Evolutionary conservation across 768 basidiomycete species (phyloP).

Genomic region (Mycena pura): DNA sequence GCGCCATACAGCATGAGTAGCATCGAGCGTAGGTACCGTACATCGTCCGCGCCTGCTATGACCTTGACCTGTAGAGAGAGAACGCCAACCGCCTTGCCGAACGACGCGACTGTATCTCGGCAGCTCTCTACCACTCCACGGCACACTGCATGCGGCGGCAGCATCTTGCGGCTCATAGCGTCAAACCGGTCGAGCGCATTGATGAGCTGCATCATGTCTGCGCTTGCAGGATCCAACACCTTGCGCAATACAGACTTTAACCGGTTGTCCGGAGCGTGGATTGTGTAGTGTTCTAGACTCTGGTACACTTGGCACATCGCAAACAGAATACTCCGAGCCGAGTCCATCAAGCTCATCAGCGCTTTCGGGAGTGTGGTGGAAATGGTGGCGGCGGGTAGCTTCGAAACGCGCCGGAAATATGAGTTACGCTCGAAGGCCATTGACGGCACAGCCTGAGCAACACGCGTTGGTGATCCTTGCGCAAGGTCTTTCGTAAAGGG

Average conservation of each 20-base stretch:
- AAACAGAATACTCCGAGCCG: slow-evolving; percentile 92
- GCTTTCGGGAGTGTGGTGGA: slow-evolving; percentile 73
- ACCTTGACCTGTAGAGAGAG: slow-evolving; percentile 81
- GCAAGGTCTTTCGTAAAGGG: slow-evolving; percentile 30
- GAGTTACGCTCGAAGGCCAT: slow-evolving; percentile 86
- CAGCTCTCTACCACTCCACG: slow-evolving; percentile 83
- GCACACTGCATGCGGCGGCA: slow-evolving; percentile 77
- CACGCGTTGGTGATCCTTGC: slow-evolving; percentile 38
- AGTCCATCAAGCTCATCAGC: slow-evolving; percentile 77
- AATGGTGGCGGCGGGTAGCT: slow-evolving; percentile 65
- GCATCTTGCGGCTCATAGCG: slow-evolving; percentile 68
- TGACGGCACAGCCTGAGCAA: slow-evolving; percentile 57
- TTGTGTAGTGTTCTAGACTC: slow-evolving; percentile 85
- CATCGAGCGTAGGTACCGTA: slow-evolving; percentile 88
- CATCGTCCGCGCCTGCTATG: slow-evolving; percentile 76
- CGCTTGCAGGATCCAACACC: slow-evolving; percentile 84
- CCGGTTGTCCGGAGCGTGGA: slow-evolving; percentile 83
- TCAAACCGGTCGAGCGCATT: slow-evolving; percentile 93
- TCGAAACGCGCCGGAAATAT: slow-evolving; percentile 93
- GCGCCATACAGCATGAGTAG: slow-evolving; percentile 89
- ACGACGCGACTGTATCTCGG: slow-evolving; percentile 81
- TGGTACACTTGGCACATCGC: slow-evolving; percentile 91
- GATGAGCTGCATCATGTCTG: slow-evolving; percentile 84
- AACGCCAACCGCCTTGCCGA: slow-evolving; percentile 88
- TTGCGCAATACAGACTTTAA: slow-evolving; percentile 81